Evolutionary conservation across 805 yeast genomes (phyloP).

Genomic region (Danielia reshetovae): DNA sequence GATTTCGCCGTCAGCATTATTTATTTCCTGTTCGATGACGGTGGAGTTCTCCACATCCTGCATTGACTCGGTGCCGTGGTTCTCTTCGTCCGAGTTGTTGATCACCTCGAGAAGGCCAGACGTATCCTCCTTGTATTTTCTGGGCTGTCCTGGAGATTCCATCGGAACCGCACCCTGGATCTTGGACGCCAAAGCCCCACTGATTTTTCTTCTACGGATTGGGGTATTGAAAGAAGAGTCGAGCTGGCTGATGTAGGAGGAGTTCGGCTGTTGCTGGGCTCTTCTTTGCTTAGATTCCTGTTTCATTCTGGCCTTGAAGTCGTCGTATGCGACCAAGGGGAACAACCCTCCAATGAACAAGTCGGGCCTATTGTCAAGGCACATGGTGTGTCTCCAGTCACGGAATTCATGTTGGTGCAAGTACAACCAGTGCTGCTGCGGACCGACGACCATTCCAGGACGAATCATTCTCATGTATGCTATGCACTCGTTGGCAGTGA

Average conservation of each 20-base stretch:
- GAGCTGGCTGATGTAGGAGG: conserved; percentile 25
- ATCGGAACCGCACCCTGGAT: conserved; percentile 79
- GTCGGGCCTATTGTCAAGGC: conserved; percentile 63
- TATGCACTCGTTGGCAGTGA: conserved; percentile 95
- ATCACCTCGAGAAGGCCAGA: conserved; percentile 33
- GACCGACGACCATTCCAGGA: conserved; percentile 99
- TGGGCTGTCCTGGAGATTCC: conserved; percentile 96
- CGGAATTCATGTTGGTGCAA: conserved; percentile 93
- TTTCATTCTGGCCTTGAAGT: conserved; percentile 51
- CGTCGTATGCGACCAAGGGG: conserved; percentile 59
- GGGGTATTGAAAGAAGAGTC: conserved; percentile 67
- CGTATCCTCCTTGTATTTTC: conserved; percentile 51
- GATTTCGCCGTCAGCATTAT: conserved; percentile 14
- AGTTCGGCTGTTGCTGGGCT: conserved; percentile 28
- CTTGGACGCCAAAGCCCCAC: conserved; percentile 66
- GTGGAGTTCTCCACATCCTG: conserved; percentile 16
- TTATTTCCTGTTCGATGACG: conserved; percentile 10
- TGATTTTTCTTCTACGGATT: conserved; percentile 59
- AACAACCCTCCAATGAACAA: conserved; percentile 63
- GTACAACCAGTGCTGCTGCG: conserved; percentile 98
- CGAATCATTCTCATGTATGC: conserved; percentile 94
- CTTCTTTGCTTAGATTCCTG: conserved; percentile 36
- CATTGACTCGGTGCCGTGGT: conserved; percentile 15
- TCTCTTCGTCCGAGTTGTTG: conserved; percentile 46
- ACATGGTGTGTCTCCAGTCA: conserved; percentile 94